Evolutionary conservation across 2,329 filamentous ascomycete genomes (phyloP).

Genomic region (Trichophyton schoenleinii): DNA sequence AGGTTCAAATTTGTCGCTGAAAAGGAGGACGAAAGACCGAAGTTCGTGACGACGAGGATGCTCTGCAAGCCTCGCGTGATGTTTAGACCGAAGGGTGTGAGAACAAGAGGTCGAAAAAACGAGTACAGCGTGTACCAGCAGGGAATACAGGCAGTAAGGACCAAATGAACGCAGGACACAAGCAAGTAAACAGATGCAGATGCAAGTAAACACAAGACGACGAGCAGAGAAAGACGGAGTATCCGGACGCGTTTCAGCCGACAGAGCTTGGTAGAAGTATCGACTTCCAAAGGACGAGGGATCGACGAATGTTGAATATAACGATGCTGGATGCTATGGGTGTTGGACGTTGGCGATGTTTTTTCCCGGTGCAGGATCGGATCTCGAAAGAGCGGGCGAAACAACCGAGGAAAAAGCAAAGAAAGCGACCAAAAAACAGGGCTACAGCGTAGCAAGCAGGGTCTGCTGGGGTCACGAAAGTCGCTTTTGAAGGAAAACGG

Average conservation of each 20-base stretch:
- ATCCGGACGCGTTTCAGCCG: neutral
- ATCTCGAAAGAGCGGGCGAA: slow-evolving; percentile 9
- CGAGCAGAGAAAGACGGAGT: neutral
- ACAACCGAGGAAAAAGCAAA: slow-evolving; percentile 4
- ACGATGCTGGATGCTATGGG: neutral
- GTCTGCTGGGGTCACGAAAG: neutral
- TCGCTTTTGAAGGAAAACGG: neutral
- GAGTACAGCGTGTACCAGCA: neutral
- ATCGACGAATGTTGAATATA: neutral
- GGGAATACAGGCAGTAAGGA: neutral
- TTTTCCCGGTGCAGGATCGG: slow-evolving; percentile 4
- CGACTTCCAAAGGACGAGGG: neutral
- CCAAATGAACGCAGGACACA: neutral
- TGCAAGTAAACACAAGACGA: neutral
- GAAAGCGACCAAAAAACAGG: neutral
- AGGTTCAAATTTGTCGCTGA: neutral
- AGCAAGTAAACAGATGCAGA: neutral
- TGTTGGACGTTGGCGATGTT: neutral
- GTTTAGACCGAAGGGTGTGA: neutral
- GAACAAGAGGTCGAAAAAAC: neutral
- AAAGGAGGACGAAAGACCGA: neutral
- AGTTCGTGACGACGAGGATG: neutral
- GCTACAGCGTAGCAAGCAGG: neutral
- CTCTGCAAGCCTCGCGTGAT: neutral
- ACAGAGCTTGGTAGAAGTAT: neutral